Evolutionary conservation across 2,329 filamentous ascomycete genomes (phyloP), one percentile per base, ranked within the genome.

Genomic region (Exophiala sp.): DNA sequence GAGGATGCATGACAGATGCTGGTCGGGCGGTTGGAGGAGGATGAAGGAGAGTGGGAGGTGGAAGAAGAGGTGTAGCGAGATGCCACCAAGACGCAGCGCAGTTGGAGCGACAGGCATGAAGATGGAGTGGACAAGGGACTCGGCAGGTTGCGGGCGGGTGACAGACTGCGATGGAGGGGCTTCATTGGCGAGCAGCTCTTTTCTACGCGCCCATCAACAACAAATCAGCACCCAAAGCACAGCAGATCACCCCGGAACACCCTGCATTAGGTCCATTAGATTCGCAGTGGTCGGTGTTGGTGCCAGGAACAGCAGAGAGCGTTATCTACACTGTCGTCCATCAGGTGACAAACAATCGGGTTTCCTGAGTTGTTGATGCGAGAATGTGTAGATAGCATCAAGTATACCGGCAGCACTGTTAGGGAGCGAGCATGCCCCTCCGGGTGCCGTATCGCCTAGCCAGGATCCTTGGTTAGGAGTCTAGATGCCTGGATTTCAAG

Each of bases 31-130:
- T 11, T 45, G 42, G 22, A 43, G 13, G 34, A 46, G 44, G 14
- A 38, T 29, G 8, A 18, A 48, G 44, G 13, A 38, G 8, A 30
- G 42, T 30, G 27, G 45, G 48, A 43, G 40, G 50, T 46, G 43
- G 46, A n/a, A n/a, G 50, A 53, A 35, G 50, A 47, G 51, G 35
- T 48, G 46, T 24, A 56, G 46, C 1, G 42, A 22, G 46, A 30
- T 21, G 38, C 13, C n/a, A 10, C 3, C 7, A 35, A 45, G 42
- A 45, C 27, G 42, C 42, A 45, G 29, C 42, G 42, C 29, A 42
- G 38, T 47, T 38, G 23, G 35, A 41, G 40, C 22, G 37, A 39
- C 29, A 40, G 16, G 37, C 7, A 32, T 27, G 24, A 27, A 27
- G 38, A 52, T 38, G 23, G 35, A 41, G 34, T 22, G 35, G 13